A percentile compares a stretch with the other conserved stretches of the same genome.
These are phyloP conservation scores for Amanita phalloides DNA, from an alignment of 768 basidiomycete species.

Conservation along the genomic window DNA sequence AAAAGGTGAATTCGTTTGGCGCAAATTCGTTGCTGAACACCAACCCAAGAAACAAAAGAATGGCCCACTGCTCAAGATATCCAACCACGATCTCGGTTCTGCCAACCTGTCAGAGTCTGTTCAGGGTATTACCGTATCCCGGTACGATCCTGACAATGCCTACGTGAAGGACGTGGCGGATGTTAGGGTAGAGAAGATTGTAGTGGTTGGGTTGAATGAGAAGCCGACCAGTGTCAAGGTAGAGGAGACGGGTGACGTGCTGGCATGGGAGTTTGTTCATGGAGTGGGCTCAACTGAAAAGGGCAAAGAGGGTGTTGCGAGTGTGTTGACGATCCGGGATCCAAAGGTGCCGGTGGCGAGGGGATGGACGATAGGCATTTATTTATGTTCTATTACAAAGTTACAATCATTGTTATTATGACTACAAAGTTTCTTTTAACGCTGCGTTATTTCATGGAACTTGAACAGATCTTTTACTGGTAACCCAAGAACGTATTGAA, in stretches of 20 bases:
- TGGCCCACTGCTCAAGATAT: constrained; percentile 24
- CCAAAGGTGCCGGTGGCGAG: constrained; percentile 45
- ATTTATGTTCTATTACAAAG: not conserved
- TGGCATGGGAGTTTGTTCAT: constrained; percentile 59
- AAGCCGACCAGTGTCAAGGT: constrained; percentile 55
- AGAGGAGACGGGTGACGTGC: constrained; percentile 29
- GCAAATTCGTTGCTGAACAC: constrained; percentile 54
- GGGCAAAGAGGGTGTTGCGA: constrained; percentile 40
- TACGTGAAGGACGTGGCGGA: constrained; percentile 57
- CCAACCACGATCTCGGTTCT: constrained; percentile 45
- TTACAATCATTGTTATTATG: too few relatives aligned
- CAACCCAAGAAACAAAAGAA: constrained; percentile 24
- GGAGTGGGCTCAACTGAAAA: constrained; percentile 42
- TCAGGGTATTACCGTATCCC: constrained; percentile 35
- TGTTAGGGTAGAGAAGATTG: constrained; percentile 75
- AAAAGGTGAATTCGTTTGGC: constrained; percentile 79
- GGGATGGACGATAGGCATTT: constrained; percentile 51
- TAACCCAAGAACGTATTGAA: not conserved
- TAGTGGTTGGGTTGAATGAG: constrained; percentile 59
- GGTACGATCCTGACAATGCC: constrained; percentile 46
- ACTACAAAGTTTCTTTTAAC: too few relatives aligned
- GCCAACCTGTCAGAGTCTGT: constrained; percentile 34
- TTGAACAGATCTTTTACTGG: not conserved
- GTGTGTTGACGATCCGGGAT: constrained; percentile 67
- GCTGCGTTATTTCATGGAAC: too few relatives aligned